Percentiles rank a stretch among this genome's conserved stretches.
Evolutionary conservation across 2,329 filamentous ascomycete species (phyloP).

Genomic region (Aspergillus clavatus): DNA sequence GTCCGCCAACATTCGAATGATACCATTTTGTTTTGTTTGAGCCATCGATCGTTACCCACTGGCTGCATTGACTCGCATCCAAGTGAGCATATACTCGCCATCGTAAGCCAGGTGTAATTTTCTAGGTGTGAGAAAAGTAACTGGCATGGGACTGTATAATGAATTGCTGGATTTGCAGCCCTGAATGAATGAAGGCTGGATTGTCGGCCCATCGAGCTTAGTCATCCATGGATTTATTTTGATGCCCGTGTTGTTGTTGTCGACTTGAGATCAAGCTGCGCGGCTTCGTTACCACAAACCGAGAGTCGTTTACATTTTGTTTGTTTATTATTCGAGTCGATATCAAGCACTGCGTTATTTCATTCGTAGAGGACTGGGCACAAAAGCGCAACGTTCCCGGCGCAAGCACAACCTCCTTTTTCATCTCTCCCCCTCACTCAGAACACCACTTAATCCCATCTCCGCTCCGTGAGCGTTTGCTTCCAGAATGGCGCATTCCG

Average conservation of each 20-base stretch:
- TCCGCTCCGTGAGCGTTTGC: background rate
- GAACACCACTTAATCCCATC: slow-evolving; percentile 5
- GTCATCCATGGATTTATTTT: slow-evolving; percentile 1
- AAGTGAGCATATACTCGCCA: background rate
- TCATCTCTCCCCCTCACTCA: background rate
- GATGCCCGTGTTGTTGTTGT: background rate
- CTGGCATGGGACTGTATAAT: no score
- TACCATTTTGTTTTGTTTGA: background rate
- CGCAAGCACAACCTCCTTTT: background rate
- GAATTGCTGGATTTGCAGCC: no score
- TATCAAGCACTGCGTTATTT: background rate
- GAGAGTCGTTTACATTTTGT: background rate
- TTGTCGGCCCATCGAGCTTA: no score
- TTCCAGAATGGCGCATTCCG: slow-evolving; percentile 11
- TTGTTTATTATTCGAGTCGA: background rate
- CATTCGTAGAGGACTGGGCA: background rate
- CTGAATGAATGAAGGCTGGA: background rate
- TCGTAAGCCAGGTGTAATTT: no score
- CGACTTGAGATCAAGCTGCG: background rate
- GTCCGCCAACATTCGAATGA: background rate
- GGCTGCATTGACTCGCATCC: background rate
- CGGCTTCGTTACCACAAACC: background rate
- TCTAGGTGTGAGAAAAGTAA: no score
- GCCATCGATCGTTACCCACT: background rate
- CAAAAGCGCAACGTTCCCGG: background rate